A percentile compares a stretch with the other conserved stretches of the same genome.
These are phyloP conservation scores for Diaporthe caulivora DNA, from an alignment of 2,329 filamentous ascomycete species.

Conservation along the genomic window DNA sequence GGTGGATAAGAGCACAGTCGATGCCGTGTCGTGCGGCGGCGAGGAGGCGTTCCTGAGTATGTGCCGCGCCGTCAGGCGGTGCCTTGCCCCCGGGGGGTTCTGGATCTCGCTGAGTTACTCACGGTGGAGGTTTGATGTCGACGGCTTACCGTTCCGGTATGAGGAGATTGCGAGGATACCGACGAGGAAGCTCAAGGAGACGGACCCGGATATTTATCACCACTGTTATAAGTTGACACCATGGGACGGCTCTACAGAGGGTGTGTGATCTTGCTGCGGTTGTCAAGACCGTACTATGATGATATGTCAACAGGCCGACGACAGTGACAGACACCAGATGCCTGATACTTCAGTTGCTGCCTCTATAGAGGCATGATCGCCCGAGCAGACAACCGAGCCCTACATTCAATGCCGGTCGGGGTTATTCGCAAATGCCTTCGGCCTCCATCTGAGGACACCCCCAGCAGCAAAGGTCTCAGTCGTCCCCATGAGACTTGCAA, in stretches of 20 bases:
- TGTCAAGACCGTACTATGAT: not conserved
- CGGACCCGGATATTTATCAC: slow-evolving; percentile 61
- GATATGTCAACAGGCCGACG: not conserved
- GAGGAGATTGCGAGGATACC: slow-evolving; percentile 57
- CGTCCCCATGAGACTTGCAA: too few species aligned
- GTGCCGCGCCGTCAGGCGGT: slow-evolving; percentile 51
- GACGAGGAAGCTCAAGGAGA: slow-evolving; percentile 54
- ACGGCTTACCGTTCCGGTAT: slow-evolving; percentile 55
- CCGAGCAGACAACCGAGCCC: too few species aligned
- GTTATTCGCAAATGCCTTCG: too few species aligned
- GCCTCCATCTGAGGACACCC: too few species aligned
- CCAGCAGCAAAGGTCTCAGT: too few species aligned
- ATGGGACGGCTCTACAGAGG: not conserved
- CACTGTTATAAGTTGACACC: slow-evolving; percentile 59
- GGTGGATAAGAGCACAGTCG: slow-evolving; percentile 63
- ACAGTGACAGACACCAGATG: not conserved
- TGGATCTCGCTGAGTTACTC: slow-evolving; percentile 66
- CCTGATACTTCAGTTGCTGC: not conserved
- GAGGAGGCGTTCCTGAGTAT: slow-evolving; percentile 53
- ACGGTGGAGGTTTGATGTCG: slow-evolving; percentile 53
- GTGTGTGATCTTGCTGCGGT: not conserved
- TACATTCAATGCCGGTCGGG: too few species aligned
- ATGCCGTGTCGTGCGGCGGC: slow-evolving; percentile 62
- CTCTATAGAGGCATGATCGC: not conserved
- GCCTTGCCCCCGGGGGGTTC: slow-evolving; percentile 52